Conservation (phyloP, 2,329 filamentous ascomycete species). For the Curvularia lunata region DNA sequence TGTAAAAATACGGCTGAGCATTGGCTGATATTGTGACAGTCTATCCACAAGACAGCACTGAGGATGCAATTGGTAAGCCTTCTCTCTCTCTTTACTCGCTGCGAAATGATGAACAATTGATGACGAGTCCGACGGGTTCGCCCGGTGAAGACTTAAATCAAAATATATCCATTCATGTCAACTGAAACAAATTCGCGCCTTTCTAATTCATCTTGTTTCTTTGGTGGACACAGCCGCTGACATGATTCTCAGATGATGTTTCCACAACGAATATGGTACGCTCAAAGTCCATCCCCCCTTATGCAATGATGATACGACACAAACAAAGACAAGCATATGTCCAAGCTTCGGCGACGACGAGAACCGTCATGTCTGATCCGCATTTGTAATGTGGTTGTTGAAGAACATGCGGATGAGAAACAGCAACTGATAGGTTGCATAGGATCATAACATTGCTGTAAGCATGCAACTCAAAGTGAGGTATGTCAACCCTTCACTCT, state of each 20-base stretch:
- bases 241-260: slow-evolving; percentile 11
- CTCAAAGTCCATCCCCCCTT: slow-evolving; percentile 12
- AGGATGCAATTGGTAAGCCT: slow-evolving; percentile 26
- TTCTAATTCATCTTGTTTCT: slow-evolving; percentile 1
- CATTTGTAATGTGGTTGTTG: slow-evolving; percentile 12
- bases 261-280: slow-evolving; percentile 27
- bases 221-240: slow-evolving; percentile 14
- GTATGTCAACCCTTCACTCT: slow-evolving; percentile 2
- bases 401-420: slow-evolving; percentile 1
- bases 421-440: slow-evolving; percentile 16
- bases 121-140: slow-evolving; percentile 79
- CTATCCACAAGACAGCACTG: neutral
- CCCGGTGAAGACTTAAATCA: slow-evolving; percentile 69
- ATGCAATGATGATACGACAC: slow-evolving; percentile 78
- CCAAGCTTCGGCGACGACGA: slow-evolving; percentile 71
- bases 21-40: slow-evolving; percentile 17
- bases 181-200: slow-evolving; percentile 27
- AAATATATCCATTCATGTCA: slow-evolving; percentile 73
- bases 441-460: slow-evolving; percentile 3
- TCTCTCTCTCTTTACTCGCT: slow-evolving; percentile 9
- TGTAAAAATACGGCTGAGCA: slow-evolving; percentile 5
- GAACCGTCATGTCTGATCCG: slow-evolving; percentile 47
- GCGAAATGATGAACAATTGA: slow-evolving; percentile 62
- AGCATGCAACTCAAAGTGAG: neutral
- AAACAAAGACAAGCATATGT: slow-evolving; percentile 97